These are phyloP conservation scores for Boletus reticulatus DNA, from an alignment of 768 basidiomycete species.

Conservation along the genomic window DNA sequence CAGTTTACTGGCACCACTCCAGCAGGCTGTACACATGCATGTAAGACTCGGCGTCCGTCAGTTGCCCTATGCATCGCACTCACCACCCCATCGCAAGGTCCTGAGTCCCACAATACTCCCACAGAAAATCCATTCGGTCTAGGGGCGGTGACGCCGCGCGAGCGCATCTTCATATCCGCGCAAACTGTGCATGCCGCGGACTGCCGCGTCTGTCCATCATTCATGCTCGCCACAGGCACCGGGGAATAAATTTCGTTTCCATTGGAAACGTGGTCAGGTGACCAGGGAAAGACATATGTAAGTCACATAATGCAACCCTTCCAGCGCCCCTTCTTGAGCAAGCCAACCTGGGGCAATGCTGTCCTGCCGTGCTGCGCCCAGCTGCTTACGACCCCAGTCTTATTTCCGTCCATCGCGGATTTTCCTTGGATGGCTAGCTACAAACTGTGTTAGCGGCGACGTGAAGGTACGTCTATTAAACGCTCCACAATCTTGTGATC, in stretches of 20 bases:
- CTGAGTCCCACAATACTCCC: neutral
- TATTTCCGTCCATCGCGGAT: too few relatives aligned
- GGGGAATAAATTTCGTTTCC: slow-evolving; percentile 20
- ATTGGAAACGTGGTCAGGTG: slow-evolving; percentile 23
- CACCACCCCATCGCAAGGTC: slow-evolving; percentile 1
- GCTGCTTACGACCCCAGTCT: neutral
- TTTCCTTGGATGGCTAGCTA: too few relatives aligned
- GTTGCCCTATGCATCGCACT: slow-evolving; percentile 9
- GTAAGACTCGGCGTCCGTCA: neutral
- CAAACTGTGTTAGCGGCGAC: neutral
- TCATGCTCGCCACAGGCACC: slow-evolving; percentile 29
- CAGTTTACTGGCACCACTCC: neutral
- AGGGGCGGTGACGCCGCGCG: slow-evolving; percentile 13
- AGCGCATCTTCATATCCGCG: slow-evolving; percentile 32
- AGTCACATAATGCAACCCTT: too few relatives aligned
- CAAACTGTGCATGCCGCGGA: slow-evolving; percentile 25
- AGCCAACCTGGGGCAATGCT: neutral
- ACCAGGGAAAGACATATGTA: neutral
- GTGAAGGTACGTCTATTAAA: neutral
- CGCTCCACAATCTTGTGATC: neutral
- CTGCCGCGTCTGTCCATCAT: slow-evolving; percentile 22
- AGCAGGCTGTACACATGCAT: neutral
- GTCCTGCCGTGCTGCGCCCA: neutral
- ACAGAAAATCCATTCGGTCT: neutral
- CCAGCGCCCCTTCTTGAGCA: neutral